Evolutionary conservation across 164 flowering plant species (phyloP), one percentile per base, ranked within the genome.

Genomic region (Tetracentron sinense): DNA sequence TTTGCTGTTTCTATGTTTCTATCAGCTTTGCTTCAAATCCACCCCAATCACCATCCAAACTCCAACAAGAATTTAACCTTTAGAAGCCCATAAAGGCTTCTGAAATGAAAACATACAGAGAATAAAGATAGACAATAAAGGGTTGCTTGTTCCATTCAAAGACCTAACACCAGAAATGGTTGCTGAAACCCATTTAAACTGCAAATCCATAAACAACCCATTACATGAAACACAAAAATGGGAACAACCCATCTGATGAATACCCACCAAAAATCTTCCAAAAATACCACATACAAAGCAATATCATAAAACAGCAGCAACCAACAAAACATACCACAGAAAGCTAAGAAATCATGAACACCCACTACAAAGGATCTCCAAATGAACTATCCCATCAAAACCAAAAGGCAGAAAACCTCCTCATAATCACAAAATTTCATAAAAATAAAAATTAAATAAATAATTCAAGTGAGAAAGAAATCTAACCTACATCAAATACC

Each of bases 11-110:
- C 67, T 60, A n/a, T 71, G 76, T 69, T 42, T 71, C 63, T 69
- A 62, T 58, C 69, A 54, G 59, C 81, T 75, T 83, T 72, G 81
- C 81, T 80, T 80, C 76, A 74, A 80, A 80, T 73, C 68, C 72
- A 78, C 75, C 73, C 77, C 74, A 69, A 14, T 35, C 53, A 69
- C 65, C 60, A 64, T 29, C 74, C 70, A 67, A n/a, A n/a, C n/a
- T n/a, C n/a, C n/a, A n/a, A n/a, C n/a, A n/a, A n/a, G n/a, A n/a
- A n/a, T n/a, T n/a, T n/a, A n/a, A n/a, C n/a, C n/a, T n/a, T n/a
- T n/a, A n/a, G n/a, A n/a, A n/a, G n/a, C n/a, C n/a, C n/a, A n/a
- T n/a, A n/a, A n/a, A n/a, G n/a, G n/a, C n/a, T n/a, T n/a, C n/a
- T n/a, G n/a, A n/a, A n/a, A n/a, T n/a, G n/a, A n/a, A n/a, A n/a